phyloP scores from a whole-genome alignment of 2,329 filamentous ascomycete species.

The Talaromyces atroroseus region DNA sequence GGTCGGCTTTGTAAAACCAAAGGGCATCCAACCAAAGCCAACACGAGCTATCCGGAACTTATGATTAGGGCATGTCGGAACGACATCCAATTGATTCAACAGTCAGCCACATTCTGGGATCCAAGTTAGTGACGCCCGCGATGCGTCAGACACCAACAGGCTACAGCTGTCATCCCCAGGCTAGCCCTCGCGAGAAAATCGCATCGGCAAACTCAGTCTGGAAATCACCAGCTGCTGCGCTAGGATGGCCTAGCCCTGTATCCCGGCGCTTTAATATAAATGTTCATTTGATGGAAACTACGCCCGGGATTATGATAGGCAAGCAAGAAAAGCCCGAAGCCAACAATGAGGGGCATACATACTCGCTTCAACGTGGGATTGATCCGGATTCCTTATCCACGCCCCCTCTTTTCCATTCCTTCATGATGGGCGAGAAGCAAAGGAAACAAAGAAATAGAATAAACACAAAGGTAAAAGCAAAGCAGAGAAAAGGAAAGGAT shows the following conservation, averaged over 20 bases:
- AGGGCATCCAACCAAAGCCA: not conserved
- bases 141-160: not conserved
- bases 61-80: not conserved
- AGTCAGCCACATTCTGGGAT: constrained; percentile 12
- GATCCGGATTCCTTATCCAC: constrained; percentile 5
- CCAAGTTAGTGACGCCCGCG: not conserved
- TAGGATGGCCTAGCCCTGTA: not conserved
- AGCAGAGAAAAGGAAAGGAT: not conserved
- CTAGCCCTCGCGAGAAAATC: not conserved
- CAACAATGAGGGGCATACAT: constrained; percentile 4
- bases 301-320: constrained; percentile 5
- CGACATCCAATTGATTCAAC: not conserved
- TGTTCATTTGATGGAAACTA: constrained; percentile 5
- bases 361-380: not conserved
- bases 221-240: not conserved
- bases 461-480: constrained; percentile 1
- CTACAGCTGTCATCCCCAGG: constrained; percentile 1
- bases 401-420: not conserved
- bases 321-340: not conserved
- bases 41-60: not conserved
- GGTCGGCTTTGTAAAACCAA: not conserved
- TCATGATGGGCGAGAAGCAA: not conserved
- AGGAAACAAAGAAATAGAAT: constrained; percentile 8
- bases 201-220: not conserved
- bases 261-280: not conserved